These are phyloP conservation scores for Leucogyrophana mollusca DNA, from an alignment of 768 basidiomycete genomes.

Conservation along the genomic window DNA sequence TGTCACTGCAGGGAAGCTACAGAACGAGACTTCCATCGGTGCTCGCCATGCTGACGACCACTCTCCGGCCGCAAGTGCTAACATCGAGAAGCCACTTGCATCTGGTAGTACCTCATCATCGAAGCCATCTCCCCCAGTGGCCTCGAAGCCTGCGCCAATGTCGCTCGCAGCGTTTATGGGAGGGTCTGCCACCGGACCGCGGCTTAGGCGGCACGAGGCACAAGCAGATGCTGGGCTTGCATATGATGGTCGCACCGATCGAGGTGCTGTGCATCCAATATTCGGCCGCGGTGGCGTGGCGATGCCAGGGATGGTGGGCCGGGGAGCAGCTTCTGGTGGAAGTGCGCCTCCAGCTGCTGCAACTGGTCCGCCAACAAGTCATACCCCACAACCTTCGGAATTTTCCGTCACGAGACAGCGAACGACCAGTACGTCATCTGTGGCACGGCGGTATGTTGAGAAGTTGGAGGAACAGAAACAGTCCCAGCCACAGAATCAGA, in stretches of 20 bases:
- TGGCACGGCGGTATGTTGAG: conserved; percentile 33
- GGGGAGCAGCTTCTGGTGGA: conserved; percentile 10
- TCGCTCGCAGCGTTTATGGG: conserved; percentile 85
- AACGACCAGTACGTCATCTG: conserved; percentile 34
- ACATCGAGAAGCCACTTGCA: background rate
- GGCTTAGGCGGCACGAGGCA: conserved; percentile 69
- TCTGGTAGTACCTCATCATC: conserved; percentile 4
- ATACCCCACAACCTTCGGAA: conserved; percentile 6
- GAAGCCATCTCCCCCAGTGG: conserved; percentile 9
- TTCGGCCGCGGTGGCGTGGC: conserved; percentile 76
- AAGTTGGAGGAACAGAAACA: conserved; percentile 36
- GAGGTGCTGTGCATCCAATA: conserved; percentile 63
- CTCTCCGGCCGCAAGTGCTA: conserved; percentile 9
- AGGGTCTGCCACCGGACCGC: conserved; percentile 71
- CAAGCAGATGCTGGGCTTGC: conserved; percentile 68
- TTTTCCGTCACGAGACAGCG: conserved; percentile 24
- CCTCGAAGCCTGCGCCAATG: conserved; percentile 45
- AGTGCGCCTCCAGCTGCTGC: conserved; percentile 5
- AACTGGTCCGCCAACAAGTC: background rate
- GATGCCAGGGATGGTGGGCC: conserved; percentile 64
- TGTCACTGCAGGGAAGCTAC: conserved; percentile 18
- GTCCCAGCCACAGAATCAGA: conserved; percentile 32
- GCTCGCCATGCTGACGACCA: conserved; percentile 11
- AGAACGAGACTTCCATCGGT: conserved; percentile 11
- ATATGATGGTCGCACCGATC: conserved; percentile 59